Evolutionary conservation across 2,329 filamentous ascomycete species (phyloP).

Genomic region (Colletotrichum somersetense): DNA sequence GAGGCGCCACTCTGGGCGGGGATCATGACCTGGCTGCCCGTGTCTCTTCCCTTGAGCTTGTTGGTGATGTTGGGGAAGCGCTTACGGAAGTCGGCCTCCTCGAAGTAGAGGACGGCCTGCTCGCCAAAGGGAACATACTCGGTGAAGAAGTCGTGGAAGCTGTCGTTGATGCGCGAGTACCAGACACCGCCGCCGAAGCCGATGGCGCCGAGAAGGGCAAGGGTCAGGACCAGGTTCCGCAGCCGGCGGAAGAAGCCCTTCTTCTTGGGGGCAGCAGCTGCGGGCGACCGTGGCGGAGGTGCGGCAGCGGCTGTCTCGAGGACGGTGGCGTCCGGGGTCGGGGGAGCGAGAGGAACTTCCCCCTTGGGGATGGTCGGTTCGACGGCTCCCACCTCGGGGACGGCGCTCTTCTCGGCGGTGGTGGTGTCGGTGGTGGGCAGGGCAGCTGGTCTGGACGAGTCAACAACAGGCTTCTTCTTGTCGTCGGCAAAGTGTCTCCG

Average conservation of each 20-base stretch:
- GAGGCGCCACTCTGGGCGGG: conserved; percentile 87
- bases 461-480: conserved; percentile 61
- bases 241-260: conserved; percentile 79
- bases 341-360: conserved; percentile 57
- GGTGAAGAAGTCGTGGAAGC: conserved; percentile 99
- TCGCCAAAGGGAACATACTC: conserved; percentile 96
- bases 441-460: conserved; percentile 62
- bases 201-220: conserved; percentile 81
- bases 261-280: conserved; percentile 62
- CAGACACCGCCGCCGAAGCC: conserved; percentile 91
- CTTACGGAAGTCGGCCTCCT: conserved; percentile 93
- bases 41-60: conserved; percentile 61
- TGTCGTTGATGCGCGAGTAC: conserved; percentile 94
- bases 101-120: conserved; percentile 93
- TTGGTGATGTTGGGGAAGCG: conserved; percentile 73
- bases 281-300: conserved; percentile 52
- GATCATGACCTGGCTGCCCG: conserved; percentile 82
- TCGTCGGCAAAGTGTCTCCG: conserved; percentile 69
- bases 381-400: conserved; percentile 55
- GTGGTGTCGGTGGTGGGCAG: conserved; percentile 67
- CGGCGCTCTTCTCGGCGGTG: conserved; percentile 60
- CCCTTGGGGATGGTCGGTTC: conserved; percentile 54
- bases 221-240: conserved; percentile 80
- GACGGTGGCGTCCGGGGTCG: conserved; percentile 44
- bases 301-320: conserved; percentile 48